phyloP scores from a whole-genome alignment of 73 alveolate species.

The Paramecium pentaurelia region DNA sequence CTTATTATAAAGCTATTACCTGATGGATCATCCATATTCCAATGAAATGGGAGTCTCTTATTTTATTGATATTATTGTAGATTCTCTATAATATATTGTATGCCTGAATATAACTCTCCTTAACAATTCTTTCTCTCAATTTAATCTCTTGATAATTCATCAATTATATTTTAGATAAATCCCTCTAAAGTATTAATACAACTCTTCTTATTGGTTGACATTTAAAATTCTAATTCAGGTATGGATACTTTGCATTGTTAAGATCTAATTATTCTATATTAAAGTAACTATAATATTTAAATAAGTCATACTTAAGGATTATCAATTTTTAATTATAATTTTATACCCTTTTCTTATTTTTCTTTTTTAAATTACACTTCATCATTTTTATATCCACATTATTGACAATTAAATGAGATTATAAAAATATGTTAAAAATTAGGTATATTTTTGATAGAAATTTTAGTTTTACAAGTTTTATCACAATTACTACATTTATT shows the following conservation, averaged over 20 bases:
- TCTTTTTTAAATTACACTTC: conserved; percentile 91
- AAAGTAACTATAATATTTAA: conserved; percentile 61
- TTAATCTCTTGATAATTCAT: not conserved
- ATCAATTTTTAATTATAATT: conserved; percentile 67
- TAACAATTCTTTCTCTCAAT: not conserved
- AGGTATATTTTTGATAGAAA: conserved; percentile 90
- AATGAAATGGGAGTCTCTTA: not conserved
- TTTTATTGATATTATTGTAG: not conserved
- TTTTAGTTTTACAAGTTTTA: conserved; percentile 83
- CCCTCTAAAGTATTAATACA: conserved; percentile 94
- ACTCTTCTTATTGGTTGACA: conserved; percentile 92
- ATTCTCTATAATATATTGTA: not conserved
- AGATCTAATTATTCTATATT: conserved; percentile 86
- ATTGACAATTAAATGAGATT: conserved; percentile 88
- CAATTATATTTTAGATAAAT: not conserved
- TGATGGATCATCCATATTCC: not conserved
- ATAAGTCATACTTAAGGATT: not conserved
- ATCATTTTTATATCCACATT: conserved; percentile 91
- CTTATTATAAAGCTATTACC: not conserved
- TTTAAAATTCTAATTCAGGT: conserved; percentile 89
- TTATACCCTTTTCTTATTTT: conserved; percentile 85
- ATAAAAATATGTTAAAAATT: conserved; percentile 90
- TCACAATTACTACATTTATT: conserved; percentile 87
- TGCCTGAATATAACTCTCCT: not conserved
- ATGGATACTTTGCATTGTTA: conserved; percentile 76